phyloP scores from a whole-genome alignment of 2,329 filamentous ascomycete species.

The Fusarium setosum region DNA sequence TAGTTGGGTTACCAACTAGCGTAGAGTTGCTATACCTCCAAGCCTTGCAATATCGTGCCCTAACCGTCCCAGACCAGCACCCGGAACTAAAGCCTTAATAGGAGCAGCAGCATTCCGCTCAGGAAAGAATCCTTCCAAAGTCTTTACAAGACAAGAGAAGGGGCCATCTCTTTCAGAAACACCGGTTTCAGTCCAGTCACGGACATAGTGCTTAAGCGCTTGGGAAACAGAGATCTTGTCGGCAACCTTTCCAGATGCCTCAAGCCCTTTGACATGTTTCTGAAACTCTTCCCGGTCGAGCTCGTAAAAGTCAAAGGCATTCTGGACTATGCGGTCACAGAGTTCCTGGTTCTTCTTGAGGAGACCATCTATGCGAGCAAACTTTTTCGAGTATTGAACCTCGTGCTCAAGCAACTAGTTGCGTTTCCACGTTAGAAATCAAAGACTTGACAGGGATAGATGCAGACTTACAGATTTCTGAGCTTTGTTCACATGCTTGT shows the following conservation, averaged over 20 bases:
- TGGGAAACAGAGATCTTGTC: constrained; percentile 63
- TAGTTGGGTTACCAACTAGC: not conserved
- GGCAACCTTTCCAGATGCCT: constrained; percentile 50
- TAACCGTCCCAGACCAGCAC: constrained; percentile 63
- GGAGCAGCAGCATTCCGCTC: constrained; percentile 17
- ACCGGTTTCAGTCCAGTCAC: constrained; percentile 66
- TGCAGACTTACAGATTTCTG: constrained; percentile 43
- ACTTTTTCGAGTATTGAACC: constrained; percentile 67
- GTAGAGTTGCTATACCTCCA: constrained; percentile 42
- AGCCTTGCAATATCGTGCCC: constrained; percentile 62
- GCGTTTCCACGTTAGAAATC: not conserved
- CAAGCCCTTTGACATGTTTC: constrained; percentile 52
- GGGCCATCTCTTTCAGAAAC: constrained; percentile 56
- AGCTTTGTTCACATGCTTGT: constrained; percentile 48
- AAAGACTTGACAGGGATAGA: not conserved
- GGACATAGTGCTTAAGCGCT: constrained; percentile 66
- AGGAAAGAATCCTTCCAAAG: constrained; percentile 48
- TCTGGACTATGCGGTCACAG: constrained; percentile 57
- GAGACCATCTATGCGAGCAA: constrained; percentile 55
- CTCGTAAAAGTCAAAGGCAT: constrained; percentile 59
- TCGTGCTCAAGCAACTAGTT: constrained; percentile 63
- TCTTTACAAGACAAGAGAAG: constrained; percentile 53
- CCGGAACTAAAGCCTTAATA: constrained; percentile 60
- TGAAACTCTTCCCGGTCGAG: constrained; percentile 58
- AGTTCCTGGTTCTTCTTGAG: constrained; percentile 58